Conservation (phyloP, 805 yeast species). For the Candida gorgasii region DNA sequence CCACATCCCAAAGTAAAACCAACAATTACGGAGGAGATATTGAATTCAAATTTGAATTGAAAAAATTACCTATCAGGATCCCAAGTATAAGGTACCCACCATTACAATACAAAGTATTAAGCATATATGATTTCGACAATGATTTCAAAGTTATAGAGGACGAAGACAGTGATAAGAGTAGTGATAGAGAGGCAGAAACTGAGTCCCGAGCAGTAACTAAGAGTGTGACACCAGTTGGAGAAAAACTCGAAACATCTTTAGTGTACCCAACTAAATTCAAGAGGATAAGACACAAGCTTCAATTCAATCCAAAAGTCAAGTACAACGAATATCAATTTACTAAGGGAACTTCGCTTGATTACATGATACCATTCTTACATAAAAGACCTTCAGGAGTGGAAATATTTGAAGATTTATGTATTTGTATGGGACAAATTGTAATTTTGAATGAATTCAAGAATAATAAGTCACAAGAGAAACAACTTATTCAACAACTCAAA, state of each 20-base stretch:
- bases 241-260: slow-evolving; percentile 11
- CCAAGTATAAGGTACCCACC: slow-evolving; percentile 23
- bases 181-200: slow-evolving; percentile 1
- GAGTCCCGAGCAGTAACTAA: no score
- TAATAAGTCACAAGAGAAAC: slow-evolving; percentile 4
- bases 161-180: slow-evolving; percentile 6
- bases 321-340: slow-evolving; percentile 15
- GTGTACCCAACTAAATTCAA: slow-evolving; percentile 9
- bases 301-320: slow-evolving; percentile 3
- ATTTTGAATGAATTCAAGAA: slow-evolving; percentile 16
- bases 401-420: slow-evolving; percentile 15
- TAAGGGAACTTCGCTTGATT: slow-evolving; percentile 14
- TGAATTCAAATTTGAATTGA: slow-evolving; percentile 27
- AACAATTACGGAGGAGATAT: slow-evolving; percentile 8
- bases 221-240: no score
- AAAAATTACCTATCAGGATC: slow-evolving; percentile 21
- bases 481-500: slow-evolving; percentile 12
- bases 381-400: slow-evolving; percentile 7
- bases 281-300: slow-evolving; percentile 8
- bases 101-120: slow-evolving; percentile 22
- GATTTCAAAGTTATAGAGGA: slow-evolving; percentile 20
- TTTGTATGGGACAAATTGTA: slow-evolving; percentile 20
- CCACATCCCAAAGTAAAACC: slow-evolving; percentile 18
- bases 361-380: slow-evolving; percentile 12
- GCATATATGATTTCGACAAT: slow-evolving; percentile 20